These are phyloP conservation scores for Boehmeria nivea DNA, from an alignment of 306 rosid species.

Conservation along the genomic window DNA sequence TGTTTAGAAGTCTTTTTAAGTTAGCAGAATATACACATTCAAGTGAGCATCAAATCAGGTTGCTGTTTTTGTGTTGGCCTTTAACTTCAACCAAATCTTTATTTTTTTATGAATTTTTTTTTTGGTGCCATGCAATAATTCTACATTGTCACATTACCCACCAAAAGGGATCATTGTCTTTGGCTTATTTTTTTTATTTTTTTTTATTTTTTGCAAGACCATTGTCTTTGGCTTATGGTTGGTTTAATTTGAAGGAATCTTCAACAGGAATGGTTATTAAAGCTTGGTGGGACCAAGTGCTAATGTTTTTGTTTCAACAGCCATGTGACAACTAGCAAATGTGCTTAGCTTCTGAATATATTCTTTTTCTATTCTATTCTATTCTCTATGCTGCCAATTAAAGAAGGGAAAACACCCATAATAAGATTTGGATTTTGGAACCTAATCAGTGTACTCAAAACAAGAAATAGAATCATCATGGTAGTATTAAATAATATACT, in stretches of 20 bases:
- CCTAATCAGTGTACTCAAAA: constrained; percentile 19
- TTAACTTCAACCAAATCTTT: constrained; percentile 24
- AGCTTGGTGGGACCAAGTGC: constrained; percentile 27
- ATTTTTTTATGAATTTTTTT: constrained; percentile 22
- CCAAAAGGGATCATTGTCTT: constrained; percentile 33
- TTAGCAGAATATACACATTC: no score
- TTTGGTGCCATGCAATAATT: constrained; percentile 1
- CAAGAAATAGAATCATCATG: constrained; percentile 21
- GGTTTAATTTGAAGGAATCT: constrained; percentile 37
- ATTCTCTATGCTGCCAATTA: constrained; percentile 14
- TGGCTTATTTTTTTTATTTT: no score
- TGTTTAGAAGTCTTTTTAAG: no score
- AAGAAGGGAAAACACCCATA: constrained; percentile 9
- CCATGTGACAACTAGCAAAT: constrained; percentile 43
- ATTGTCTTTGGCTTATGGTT: background rate
- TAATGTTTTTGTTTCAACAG: constrained; percentile 18
- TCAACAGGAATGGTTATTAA: constrained; percentile 21
- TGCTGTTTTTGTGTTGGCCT: constrained; percentile 21
- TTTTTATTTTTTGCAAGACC: no score
- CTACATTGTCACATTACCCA: constrained; percentile 21
- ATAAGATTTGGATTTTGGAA: constrained; percentile 28
- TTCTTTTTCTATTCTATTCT: background rate
- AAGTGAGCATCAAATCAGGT: background rate
- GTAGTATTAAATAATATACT: constrained; percentile 9
- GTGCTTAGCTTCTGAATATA: constrained; percentile 18